Conservation (phyloP, 441 rosid species). For the Manihot esculenta region DNA sequence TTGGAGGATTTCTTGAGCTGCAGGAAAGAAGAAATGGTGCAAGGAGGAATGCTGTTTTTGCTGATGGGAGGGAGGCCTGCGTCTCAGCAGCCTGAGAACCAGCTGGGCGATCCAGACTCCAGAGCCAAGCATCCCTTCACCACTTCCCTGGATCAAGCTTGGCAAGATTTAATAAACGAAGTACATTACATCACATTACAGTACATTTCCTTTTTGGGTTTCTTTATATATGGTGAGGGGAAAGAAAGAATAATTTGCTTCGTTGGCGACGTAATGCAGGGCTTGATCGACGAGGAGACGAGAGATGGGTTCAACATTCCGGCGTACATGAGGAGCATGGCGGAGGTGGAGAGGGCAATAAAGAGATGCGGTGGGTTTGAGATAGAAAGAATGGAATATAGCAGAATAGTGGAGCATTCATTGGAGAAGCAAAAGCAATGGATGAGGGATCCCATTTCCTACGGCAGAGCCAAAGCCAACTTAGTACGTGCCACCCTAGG, state of each 20-base stretch:
- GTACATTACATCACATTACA: neutral
- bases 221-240: too few species aligned
- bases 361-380: neutral
- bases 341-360: neutral
- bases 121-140: neutral
- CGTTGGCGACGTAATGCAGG: neutral
- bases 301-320: neutral
- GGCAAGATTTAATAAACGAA: neutral
- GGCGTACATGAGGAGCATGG: neutral
- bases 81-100: neutral
- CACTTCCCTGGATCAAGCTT: neutral
- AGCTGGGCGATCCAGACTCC: neutral
- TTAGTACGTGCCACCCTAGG: neutral
- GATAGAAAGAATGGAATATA: neutral
- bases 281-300: neutral
- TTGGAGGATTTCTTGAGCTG: neutral
- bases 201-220: too few species aligned
- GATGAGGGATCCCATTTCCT: neutral
- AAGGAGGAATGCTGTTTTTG: neutral
- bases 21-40: neutral
- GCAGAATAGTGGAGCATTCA: neutral
- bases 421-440: neutral
- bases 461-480: neutral
- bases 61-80: neutral
- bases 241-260: too few species aligned